Conservation (phyloP, 2,329 filamentous ascomycete species). For the Phialocephala subalpina region DNA sequence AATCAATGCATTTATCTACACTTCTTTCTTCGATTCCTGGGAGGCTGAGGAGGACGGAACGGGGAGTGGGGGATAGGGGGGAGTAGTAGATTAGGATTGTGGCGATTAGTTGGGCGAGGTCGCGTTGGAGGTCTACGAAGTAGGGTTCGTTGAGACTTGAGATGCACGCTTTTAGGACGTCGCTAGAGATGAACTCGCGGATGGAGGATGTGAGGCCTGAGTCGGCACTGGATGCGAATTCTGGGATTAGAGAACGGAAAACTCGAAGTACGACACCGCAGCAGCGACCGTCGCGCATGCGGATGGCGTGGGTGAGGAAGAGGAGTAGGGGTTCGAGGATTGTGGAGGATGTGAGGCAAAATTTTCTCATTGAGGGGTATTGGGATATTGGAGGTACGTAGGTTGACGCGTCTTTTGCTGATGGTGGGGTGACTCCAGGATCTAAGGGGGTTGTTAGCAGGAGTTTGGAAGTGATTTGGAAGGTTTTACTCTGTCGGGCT, state of each 20-base stretch:
- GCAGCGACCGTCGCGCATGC: constrained; percentile 88
- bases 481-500: constrained; percentile 63
- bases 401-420: constrained; percentile 41
- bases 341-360: constrained; percentile 79
- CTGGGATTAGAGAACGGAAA: constrained; percentile 84
- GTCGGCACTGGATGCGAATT: constrained; percentile 66
- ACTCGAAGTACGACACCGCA: constrained; percentile 86
- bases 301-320: constrained; percentile 90
- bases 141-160: constrained; percentile 93
- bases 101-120: constrained; percentile 87
- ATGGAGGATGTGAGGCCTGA: constrained; percentile 63
- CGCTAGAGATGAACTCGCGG: constrained; percentile 87
- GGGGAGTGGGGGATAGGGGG: constrained; percentile 72
- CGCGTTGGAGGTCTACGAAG: constrained; percentile 95
- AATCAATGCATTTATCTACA: constrained; percentile 69
- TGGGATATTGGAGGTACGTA: constrained; percentile 33
- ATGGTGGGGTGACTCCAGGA: constrained; percentile 24
- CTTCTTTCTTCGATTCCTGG: constrained; percentile 77
- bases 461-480: background rate
- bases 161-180: constrained; percentile 90
- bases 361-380: constrained; percentile 73
- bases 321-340: constrained; percentile 89
- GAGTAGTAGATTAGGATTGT: constrained; percentile 83
- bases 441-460: constrained; percentile 28
- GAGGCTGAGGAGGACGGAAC: constrained; percentile 78